These are phyloP conservation scores for Cladobotryum protrusum DNA, from an alignment of 2,329 filamentous ascomycete genomes.

Conservation along the genomic window DNA sequence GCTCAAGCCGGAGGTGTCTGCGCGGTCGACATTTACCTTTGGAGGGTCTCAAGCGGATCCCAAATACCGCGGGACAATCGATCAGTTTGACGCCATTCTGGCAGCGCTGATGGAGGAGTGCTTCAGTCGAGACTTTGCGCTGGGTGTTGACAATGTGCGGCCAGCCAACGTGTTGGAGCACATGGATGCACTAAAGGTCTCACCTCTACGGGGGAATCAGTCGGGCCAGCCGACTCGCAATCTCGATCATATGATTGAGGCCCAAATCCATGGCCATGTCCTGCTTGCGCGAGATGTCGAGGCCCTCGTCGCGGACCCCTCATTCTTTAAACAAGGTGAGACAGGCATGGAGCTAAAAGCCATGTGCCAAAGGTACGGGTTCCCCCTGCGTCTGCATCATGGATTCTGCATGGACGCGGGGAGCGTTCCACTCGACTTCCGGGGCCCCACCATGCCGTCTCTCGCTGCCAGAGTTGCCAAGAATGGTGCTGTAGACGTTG, in stretches of 20 bases:
- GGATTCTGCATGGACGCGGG: constrained; percentile 9
- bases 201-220: not conserved
- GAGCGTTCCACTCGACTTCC: constrained; percentile 13
- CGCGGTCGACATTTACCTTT: constrained; percentile 15
- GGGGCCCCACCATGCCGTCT: constrained; percentile 16
- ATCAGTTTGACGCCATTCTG: constrained; percentile 15
- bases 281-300: constrained; percentile 15
- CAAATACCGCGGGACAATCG: constrained; percentile 12
- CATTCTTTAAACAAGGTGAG: constrained; percentile 11
- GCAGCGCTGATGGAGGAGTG: constrained; percentile 16
- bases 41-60: constrained; percentile 14
- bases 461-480: constrained; percentile 11
- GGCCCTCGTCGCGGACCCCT: constrained; percentile 15
- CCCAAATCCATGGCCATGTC: constrained; percentile 16
- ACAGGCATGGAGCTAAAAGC: constrained; percentile 7
- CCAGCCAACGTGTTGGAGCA: constrained; percentile 8
- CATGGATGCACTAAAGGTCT: constrained; percentile 4
- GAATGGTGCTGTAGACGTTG: constrained; percentile 6
- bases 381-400: constrained; percentile 10
- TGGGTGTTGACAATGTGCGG: constrained; percentile 12
- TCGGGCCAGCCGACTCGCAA: constrained; percentile 10
- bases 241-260: constrained; percentile 17
- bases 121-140: constrained; percentile 14
- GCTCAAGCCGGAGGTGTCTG: constrained; percentile 10
- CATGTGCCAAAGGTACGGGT: constrained; percentile 12